A percentile compares a stretch with the other conserved stretches of the same genome.
Conservation (phyloP, 148 eudicot species). For the Heliamphora exappendiculata region DNA sequence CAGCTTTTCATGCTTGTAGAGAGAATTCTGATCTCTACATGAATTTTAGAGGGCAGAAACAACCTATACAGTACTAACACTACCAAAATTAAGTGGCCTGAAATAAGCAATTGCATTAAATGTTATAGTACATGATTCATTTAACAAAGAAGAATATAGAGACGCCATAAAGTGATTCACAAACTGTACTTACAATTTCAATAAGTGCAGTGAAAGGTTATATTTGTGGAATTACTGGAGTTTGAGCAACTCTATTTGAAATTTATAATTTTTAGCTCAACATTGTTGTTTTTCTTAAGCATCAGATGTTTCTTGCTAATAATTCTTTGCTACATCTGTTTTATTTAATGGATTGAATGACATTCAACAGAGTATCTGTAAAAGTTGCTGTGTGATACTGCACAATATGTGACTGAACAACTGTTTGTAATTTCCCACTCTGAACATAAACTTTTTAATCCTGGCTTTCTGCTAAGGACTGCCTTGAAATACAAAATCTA, state of each 20-base stretch:
- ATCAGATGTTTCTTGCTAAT: not conserved
- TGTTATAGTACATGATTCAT: not conserved
- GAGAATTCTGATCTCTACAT: not conserved
- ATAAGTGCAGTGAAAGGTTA: not conserved
- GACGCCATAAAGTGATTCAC: not conserved
- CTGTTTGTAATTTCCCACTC: not conserved
- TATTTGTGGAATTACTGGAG: not conserved
- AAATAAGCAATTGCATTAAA: not conserved
- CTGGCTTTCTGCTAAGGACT: not conserved
- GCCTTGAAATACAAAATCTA: not conserved
- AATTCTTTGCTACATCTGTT: not conserved
- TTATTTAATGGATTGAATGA: not conserved
- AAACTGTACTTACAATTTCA: not conserved
- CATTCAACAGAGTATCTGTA: not conserved
- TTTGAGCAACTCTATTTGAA: too few species aligned
- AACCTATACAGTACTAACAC: not conserved
- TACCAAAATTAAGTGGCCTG: not conserved
- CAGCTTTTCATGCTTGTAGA: not conserved
- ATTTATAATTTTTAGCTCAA: not conserved
- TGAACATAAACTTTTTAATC: not conserved
- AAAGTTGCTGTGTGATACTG: not conserved
- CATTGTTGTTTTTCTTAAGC: not conserved
- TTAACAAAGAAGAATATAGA: not conserved
- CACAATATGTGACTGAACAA: not conserved
- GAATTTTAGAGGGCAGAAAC: not conserved